Conservation (phyloP, 768 basidiomycete species). For the Pisolithus tinctorius region DNA sequence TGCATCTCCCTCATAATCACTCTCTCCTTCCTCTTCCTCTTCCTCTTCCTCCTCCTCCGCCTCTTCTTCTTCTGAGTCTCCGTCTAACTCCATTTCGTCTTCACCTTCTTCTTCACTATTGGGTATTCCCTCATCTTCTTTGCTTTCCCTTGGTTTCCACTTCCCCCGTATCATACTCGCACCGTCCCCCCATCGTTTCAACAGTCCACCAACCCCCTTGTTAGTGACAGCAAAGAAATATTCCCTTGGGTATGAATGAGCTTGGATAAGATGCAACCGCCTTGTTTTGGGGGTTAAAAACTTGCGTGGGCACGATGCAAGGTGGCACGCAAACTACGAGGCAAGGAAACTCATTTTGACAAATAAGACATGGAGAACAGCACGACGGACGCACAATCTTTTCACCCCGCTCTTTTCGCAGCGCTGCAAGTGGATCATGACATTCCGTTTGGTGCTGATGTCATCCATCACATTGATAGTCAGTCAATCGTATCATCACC, state of each 20-base stretch:
- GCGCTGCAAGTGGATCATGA: conserved; percentile 78
- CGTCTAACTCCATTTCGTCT: conserved; percentile 18
- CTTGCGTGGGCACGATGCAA: conserved; percentile 47
- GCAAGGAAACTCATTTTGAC: background rate
- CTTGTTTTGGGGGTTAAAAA: conserved; percentile 73
- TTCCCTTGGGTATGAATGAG: conserved; percentile 79
- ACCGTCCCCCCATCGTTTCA: conserved; percentile 79
- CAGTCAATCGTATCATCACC: background rate
- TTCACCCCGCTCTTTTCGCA: conserved; percentile 73
- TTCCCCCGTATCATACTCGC: conserved; percentile 69
- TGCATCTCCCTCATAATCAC: conserved; percentile 17
- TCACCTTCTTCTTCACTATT: conserved; percentile 7
- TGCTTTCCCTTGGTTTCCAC: conserved; percentile 51
- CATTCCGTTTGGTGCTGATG: conserved; percentile 76
- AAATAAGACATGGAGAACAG: conserved; percentile 10
- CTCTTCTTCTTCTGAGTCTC: conserved; percentile 8
- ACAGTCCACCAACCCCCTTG: conserved; percentile 77
- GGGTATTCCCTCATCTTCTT: conserved; percentile 9
- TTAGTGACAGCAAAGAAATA: conserved; percentile 91
- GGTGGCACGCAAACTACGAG: conserved; percentile 71
- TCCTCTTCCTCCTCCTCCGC: conserved; percentile 18
- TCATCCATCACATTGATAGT: background rate
- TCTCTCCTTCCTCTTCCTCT: conserved; percentile 20
- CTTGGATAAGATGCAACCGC: conserved; percentile 74
- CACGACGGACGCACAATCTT: conserved; percentile 54